Evolutionary conservation across 1,139 yeast species (phyloP).

Genomic region (Sugiyamaella sp.): DNA sequence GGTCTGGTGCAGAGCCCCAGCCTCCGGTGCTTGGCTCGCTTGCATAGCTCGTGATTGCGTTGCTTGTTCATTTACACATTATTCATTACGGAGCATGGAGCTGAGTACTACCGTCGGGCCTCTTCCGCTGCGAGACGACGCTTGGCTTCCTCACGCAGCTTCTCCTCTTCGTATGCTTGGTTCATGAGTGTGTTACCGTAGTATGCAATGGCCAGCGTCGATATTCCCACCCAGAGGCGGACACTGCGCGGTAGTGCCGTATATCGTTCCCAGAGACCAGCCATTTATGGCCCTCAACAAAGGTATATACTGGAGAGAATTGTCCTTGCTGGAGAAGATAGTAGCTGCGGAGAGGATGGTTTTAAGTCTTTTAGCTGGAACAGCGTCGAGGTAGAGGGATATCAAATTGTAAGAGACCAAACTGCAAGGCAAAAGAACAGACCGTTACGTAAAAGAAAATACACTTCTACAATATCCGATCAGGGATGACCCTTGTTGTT

Average conservation of each 20-base stretch:
- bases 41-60: no score
- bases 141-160: slow-evolving; percentile 49
- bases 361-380: no score
- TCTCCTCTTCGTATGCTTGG: slow-evolving; percentile 45
- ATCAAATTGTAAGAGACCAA: no score
- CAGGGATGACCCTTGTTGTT: no score
- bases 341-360: no score
- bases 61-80: background rate
- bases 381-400: no score
- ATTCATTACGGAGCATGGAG: background rate
- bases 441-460: no score
- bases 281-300: slow-evolving; percentile 9
- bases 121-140: slow-evolving; percentile 31
- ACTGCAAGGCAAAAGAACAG: no score
- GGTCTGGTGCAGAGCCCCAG: no score
- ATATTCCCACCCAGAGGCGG: slow-evolving; percentile 56
- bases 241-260: slow-evolving; percentile 54
- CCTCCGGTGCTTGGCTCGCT: no score
- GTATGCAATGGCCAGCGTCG: slow-evolving; percentile 57
- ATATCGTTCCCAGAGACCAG: slow-evolving; percentile 47
- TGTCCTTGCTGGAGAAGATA: no score
- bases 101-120: background rate
- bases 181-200: slow-evolving; percentile 55
- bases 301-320: background rate
- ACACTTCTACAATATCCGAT: no score